Conservation (phyloP, 2,329 filamentous ascomycete species). For the Monosporascus sp. region DNA sequence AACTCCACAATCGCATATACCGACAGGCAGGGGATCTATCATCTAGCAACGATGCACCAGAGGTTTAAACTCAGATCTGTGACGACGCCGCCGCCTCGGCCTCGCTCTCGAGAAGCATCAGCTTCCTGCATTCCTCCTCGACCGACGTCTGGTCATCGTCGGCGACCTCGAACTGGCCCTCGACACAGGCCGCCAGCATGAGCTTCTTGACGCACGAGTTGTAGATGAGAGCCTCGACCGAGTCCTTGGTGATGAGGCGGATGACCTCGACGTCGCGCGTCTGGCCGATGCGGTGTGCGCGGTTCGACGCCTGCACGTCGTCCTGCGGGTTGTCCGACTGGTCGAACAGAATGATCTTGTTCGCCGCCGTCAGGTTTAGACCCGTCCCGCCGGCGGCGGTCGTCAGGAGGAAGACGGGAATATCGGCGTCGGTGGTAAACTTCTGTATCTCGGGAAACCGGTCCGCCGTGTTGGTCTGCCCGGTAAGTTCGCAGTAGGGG, state of each 20-base stretch:
- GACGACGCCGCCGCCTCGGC: neutral
- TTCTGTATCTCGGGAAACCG: constrained; percentile 85
- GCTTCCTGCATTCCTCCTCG: constrained; percentile 26
- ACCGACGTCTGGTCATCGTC: constrained; percentile 37
- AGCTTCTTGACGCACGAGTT: constrained; percentile 89
- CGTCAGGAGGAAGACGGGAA: constrained; percentile 87
- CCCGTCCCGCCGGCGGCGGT: constrained; percentile 95
- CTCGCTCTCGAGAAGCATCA: constrained; percentile 24
- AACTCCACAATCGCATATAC: too few relatives aligned
- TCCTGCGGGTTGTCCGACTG: constrained; percentile 97
- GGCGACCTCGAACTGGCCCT: constrained; percentile 60
- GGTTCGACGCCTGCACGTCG: constrained; percentile 96
- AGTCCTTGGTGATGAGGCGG: constrained; percentile 70
- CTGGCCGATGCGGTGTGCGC: constrained; percentile 91
- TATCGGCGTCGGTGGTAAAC: constrained; percentile 69
- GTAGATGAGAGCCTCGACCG: constrained; percentile 91
- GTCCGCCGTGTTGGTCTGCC: constrained; percentile 72
- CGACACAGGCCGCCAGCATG: constrained; percentile 59
- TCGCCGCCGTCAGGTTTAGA: constrained; percentile 91
- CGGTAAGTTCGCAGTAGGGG: constrained; percentile 79
- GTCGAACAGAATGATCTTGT: constrained; percentile 97
- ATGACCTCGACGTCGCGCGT: constrained; percentile 86
- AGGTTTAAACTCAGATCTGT: too few relatives aligned
- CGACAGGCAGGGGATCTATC: too few relatives aligned
- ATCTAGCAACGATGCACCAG: too few relatives aligned